Base-by-base conservation (phyloP, 441 rosid genomes). In the Euphorbia celastroides region DNA sequence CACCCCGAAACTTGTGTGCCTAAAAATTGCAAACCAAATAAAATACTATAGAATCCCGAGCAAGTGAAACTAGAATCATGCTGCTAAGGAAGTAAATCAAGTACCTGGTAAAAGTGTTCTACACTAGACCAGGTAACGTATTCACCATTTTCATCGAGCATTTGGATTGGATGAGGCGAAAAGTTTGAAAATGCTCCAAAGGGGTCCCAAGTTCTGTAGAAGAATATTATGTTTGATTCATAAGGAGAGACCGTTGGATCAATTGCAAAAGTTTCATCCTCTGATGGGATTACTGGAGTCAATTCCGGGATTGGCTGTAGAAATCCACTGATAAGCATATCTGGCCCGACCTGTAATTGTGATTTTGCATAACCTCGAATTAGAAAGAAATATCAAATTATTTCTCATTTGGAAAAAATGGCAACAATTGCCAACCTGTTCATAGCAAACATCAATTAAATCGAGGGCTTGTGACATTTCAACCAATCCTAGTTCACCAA, bases 401-500 rank as follows among this genome's bases (percentile, higher is more conserved):
- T 17, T 28, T 19, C 13, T 25, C 7, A 22, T 19, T 61, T 11
- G 16, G 52, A 23, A 30, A 23, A 30, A 0, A n/a, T n/a, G n/a
- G n/a, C n/a, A n/a, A n/a, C n/a, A 19, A n/a, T 23, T 10, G 36
- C 72, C 66, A 69, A 90, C 97, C 91, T 91, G 90, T 78, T 93
- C 97, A 61, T 86, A 89, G 79, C 77, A 72, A 75, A 85, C 83
- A 71, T 87, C 93, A 25, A 83, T 81, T 50, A 93, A 72, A 77
- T 93, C 88, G 57, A 91, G 70, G 52, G 97, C 98, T 78, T 93
- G 97, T 60, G 96, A 77, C 98, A 93, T 91, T 82, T 93, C 96
- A 69, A 91, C 93, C 98, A 93, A 88, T 64, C 98, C 97, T 66
- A 93, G 96, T 66, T 93, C 98, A 79, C 93, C 90, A 63, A 93